Base-by-base conservation (phyloP, 2,329 filamentous ascomycete species). In the Orbilia oligospora region DNA sequence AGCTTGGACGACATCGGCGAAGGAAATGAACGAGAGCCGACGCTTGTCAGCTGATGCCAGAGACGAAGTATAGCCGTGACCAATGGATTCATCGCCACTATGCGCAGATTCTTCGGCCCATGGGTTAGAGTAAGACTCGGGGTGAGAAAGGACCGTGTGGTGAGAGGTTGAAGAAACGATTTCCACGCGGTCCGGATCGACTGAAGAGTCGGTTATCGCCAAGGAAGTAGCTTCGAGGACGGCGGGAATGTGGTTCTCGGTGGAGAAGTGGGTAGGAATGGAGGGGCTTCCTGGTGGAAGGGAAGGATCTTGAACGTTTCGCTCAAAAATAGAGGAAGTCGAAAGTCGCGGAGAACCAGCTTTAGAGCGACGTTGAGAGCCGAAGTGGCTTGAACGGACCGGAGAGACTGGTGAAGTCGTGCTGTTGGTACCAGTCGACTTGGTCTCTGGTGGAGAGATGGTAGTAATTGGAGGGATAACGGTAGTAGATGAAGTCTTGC, bases 251-350 rank as follows among this genome's bases (percentile, higher is more conserved):
- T 94, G 90, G 85, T 98, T 94, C 84, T 98, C 95, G 6, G 93
- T 97, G 82, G 94, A 90, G 82, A 98, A 97, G 83, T 98, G 95
- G 6, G 92, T 91, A 2, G 95, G 95, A 79, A 97, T 96, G n/a
- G 93, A 92, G 0, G 93, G 91, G 2, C 93, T 79, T 88, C 90
- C 77, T 93, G 91, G 86, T 16, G 80, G 80, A 10, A 80, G 65
- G 22, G 71, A 67, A 18, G 76, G 56, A 27, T 73, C 79, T 82
- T 97, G 95, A 24, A 98, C 95, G 84, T 94, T 93, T 82, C 95
- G 92, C 86, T 98, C 95, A 83, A 98, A 98, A 82, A 98, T 97
- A 10, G 75, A 78, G 5, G 75, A 78, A 8, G 75, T 78, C 1
- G 75, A 78, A 38, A 78, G 68, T 18, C 82, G 89, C 87, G 58